phyloP scores from a whole-genome alignment of 208 protist genomes.

The Wallacemonas rigidus region DNA sequence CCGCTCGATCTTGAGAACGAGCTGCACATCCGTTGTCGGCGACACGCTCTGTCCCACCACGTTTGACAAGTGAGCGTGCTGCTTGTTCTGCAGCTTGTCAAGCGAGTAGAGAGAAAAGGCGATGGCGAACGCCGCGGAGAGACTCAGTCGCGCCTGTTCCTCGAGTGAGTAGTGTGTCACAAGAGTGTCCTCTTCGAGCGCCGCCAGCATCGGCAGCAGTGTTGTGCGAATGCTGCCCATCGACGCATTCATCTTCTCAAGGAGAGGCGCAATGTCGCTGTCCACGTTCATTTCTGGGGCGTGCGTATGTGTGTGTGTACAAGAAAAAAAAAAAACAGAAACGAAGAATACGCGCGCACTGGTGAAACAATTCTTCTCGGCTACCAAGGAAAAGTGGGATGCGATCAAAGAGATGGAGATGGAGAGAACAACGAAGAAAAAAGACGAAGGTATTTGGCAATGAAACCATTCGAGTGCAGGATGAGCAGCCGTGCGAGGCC shows the following conservation, averaged over 20 bases:
- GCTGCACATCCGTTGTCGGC: conserved; percentile 50
- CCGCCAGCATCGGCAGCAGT: conserved; percentile 50
- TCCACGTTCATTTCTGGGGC: conserved; percentile 57
- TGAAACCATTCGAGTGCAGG: not conserved
- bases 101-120: conserved; percentile 68
- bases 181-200: conserved; percentile 71
- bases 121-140: conserved; percentile 72
- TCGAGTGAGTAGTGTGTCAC: conserved; percentile 70
- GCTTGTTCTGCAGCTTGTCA: conserved; percentile 55
- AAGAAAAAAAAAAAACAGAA: not conserved
- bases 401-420: conserved; percentile 20
- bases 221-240: conserved; percentile 32
- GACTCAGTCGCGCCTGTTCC: conserved; percentile 79
- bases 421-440: conserved; percentile 20
- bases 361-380: too few species aligned
- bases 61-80: not conserved
- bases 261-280: conserved; percentile 50
- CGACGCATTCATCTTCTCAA: conserved; percentile 45
- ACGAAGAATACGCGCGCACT: not conserved
- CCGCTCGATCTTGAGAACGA: conserved; percentile 85
- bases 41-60: conserved; percentile 2
- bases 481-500: too few species aligned
- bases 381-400: conserved; percentile 19
- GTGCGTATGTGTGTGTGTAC: not conserved
- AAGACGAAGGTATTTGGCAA: not conserved